Conservation (phyloP, 768 basidiomycete species). For the Lyophyllum shimeji region DNA sequence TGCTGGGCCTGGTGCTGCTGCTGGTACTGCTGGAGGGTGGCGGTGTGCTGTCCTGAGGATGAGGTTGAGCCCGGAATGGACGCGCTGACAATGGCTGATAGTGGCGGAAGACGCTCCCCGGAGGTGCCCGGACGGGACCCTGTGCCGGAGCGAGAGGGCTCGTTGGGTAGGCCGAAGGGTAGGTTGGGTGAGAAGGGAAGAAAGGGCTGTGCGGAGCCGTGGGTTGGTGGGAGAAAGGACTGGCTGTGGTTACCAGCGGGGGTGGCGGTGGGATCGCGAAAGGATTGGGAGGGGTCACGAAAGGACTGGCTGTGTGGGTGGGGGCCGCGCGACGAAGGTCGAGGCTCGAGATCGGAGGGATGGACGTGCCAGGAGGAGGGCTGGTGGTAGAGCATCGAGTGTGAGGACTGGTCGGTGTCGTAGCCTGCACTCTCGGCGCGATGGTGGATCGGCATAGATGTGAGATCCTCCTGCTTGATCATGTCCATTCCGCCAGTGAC, state of each 20-base stretch:
- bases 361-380: not conserved
- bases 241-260: too few relatives aligned
- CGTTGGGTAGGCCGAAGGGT: not conserved
- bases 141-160: not conserved
- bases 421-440: conserved; percentile 55
- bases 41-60: conserved; percentile 49
- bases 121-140: not conserved
- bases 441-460: conserved; percentile 33
- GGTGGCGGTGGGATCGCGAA: too few relatives aligned
- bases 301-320: too few relatives aligned
- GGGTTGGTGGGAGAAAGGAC: conserved; percentile 19
- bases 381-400: not conserved
- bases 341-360: not conserved
- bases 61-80: conserved; percentile 47
- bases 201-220: conserved; percentile 50
- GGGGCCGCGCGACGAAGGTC: too few relatives aligned
- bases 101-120: conserved; percentile 43
- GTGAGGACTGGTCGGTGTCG: not conserved
- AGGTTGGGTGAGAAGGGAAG: conserved; percentile 46
- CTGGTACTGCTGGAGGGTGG: conserved; percentile 26
- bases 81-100: conserved; percentile 67
- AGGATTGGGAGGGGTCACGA: too few relatives aligned
- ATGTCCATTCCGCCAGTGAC: conserved; percentile 19
- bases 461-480: conserved; percentile 42
- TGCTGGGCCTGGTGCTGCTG: not conserved